A percentile compares a stretch with the other conserved stretches of the same genome.
These are phyloP conservation scores for Phytophthora pseudosyringae DNA, from an alignment of 352 stramenopile species.

Conservation along the genomic window DNA sequence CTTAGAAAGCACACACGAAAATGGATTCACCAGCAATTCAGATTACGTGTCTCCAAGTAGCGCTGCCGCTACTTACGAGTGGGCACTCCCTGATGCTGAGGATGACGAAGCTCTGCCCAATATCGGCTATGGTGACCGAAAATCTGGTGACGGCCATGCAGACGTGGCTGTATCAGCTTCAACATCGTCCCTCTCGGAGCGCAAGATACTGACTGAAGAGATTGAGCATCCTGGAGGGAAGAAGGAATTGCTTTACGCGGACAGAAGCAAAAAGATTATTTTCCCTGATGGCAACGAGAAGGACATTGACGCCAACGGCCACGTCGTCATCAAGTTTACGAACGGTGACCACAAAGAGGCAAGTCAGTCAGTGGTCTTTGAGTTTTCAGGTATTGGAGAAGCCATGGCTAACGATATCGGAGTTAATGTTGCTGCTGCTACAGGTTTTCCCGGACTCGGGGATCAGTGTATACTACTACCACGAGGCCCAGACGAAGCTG, in stretches of 20 bases:
- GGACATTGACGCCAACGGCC: slow-evolving; percentile 90
- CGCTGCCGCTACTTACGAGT: slow-evolving; percentile 18
- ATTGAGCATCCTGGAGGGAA: slow-evolving; percentile 66
- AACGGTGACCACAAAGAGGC: slow-evolving; percentile 97
- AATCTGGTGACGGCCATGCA: slow-evolving; percentile 7
- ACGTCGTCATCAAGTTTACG: slow-evolving; percentile 90
- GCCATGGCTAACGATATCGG: slow-evolving; percentile 3
- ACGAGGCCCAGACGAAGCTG: slow-evolving; percentile 93
- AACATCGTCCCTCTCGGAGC: slow-evolving; percentile 21
- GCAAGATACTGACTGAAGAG: slow-evolving; percentile 41
- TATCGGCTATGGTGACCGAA: not conserved
- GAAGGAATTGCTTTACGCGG: slow-evolving; percentile 60
- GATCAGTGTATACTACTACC: slow-evolving; percentile 95
- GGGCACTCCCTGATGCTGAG: slow-evolving; percentile 23
- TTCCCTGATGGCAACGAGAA: slow-evolving; percentile 96
- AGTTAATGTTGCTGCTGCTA: slow-evolving; percentile 32
- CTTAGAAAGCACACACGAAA: not conserved
- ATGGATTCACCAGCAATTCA: not conserved
- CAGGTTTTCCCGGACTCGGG: slow-evolving; percentile 75
- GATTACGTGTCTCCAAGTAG: slow-evolving; percentile 1
- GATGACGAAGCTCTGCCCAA: slow-evolving; percentile 13
- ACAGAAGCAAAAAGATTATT: slow-evolving; percentile 75
- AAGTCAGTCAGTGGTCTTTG: not conserved
- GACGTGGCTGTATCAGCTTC: slow-evolving; percentile 8
- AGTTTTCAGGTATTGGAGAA: not conserved